Evolutionary conservation across 2,329 filamentous ascomycete genomes (phyloP), one percentile per base, ranked within the genome.

Genomic region (Clarireedia paspali): DNA sequence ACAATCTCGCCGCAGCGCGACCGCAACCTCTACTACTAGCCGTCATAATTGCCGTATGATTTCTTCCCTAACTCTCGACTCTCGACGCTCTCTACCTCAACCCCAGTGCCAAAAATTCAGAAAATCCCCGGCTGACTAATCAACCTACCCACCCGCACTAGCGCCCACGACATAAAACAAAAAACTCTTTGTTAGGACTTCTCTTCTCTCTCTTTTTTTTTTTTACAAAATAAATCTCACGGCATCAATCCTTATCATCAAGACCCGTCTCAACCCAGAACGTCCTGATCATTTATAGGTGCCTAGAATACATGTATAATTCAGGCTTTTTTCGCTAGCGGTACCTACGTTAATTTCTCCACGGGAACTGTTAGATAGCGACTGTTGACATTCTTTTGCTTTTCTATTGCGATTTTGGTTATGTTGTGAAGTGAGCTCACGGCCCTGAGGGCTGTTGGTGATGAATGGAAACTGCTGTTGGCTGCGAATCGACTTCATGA

Each of bases 321-420:
- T 85, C 87, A 89, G 87, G 87, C 87, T 88, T 89, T 91, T 91
- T 95, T 91, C 91, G 91, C 91, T 96, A 96, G 88, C 91, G 83
- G 88, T 86, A 86, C 88, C 89, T 91, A 88, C 65, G 75, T 74
- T 30, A 30, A 36, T 56, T 34, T 26, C 71, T 72, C 72, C 83
- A 89, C 88, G 65, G 86, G 88, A 85, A 84, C 87, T 80, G 90
- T 92, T 96, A 95, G 91, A 96, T 96, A 95, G 91, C 82, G 83
- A 83, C 84, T 90, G 89, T 87, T 79, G 73, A 95, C 89, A 96
- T 80, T 27, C 24, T 42, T 46, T 27, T 49, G 4, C 1, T 5
- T 10, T 26, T 14, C 53, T 12, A 12, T 39, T 47, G 42, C 9
- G 15, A 23, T 20, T 46, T 20, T 36, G 5, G 44, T 23, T 36